Evolutionary conservation across 2,329 filamentous ascomycete genomes (phyloP).

Genomic region (Ilyonectria mors-panacis): DNA sequence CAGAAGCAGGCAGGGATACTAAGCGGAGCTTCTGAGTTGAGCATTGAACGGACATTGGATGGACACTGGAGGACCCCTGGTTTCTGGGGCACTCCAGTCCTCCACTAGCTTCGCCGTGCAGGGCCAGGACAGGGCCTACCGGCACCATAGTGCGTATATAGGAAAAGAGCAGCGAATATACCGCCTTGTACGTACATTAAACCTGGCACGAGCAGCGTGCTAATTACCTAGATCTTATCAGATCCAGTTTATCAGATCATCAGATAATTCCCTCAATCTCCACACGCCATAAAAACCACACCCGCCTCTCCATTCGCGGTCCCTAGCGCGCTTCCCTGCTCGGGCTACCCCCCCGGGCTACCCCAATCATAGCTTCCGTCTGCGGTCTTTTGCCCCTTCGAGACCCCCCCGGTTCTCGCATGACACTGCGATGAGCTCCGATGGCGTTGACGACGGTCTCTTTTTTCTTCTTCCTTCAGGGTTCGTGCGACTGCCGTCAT

Average conservation of each 20-base stretch:
- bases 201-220: conserved; percentile 3
- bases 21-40: conserved; percentile 7
- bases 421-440: conserved; percentile 37
- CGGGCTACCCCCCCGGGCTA: conserved; percentile 6
- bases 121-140: not conserved
- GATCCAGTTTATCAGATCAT: conserved; percentile 70
- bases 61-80: conserved; percentile 11
- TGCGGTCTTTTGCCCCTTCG: conserved; percentile 20
- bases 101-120: conserved; percentile 9
- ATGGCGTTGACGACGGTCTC: conserved; percentile 32
- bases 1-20: conserved; percentile 20
- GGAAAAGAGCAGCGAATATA: not conserved
- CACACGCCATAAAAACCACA: conserved; percentile 38
- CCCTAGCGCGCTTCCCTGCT: conserved; percentile 8
- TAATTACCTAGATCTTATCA: conserved; percentile 56
- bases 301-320: conserved; percentile 36
- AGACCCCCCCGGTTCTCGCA: conserved; percentile 36
- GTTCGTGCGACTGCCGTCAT: conserved; percentile 37
- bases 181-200: conserved; percentile 1
- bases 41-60: conserved; percentile 9
- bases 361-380: not conserved
- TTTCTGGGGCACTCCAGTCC: conserved; percentile 28
- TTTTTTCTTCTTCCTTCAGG: conserved; percentile 4
- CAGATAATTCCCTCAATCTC: conserved; percentile 64
- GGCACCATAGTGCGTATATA: conserved; percentile 1